Base-by-base conservation (phyloP, 2,329 filamentous ascomycete species). In the Golovinomyces cichoracearum region DNA sequence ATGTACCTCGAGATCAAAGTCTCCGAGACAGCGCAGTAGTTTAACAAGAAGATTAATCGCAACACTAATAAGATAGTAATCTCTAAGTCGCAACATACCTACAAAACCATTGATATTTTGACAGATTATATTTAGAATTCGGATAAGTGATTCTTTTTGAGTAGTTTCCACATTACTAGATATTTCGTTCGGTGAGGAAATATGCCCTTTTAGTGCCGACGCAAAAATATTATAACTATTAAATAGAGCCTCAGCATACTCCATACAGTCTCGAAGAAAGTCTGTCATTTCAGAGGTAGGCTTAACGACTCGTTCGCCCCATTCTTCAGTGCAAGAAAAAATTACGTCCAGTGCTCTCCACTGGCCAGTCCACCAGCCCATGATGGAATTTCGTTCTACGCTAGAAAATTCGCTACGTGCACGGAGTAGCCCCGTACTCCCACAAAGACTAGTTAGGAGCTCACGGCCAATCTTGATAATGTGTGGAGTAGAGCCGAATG, bases 251-350 rank as follows among this genome's bases (percentile, higher is more conserved):
- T 93, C 83, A 0, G 88, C 86, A 58, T 93, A 82, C 57, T 95
- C 84, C 74, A 98, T 98, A 13, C 83, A 82, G 59, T 93, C 84
- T 54, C 90, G 78, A 60, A 86, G 94, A 58, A 95, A 94, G 50
- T 93, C 78, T 57, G 85, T 79, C 83, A 98, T 86, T 48, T 74
- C 68, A 19, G 53, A 48, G 62, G 49, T 68, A 63, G 49, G 65
- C 45, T 70, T 72, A 50, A 76, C 67, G n/a, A 82, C 65, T 45
- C 55, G 53, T 33, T 53, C 67, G 53, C 83, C 84, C 90, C 90
- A 98, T 10, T 67, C 66, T 59, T 93, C 85, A 2, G 86, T 92
- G 51, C 79, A 76, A 38, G 76, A 69, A 58, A 94, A 94, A 15
- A 88, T 82, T 49, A 80, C 78, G 38, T 78, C 79, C 40, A 95